Evolutionary conservation across 805 yeast genomes (phyloP), one percentile per base, ranked within the genome.

Genomic region (Wickerhamomyces subpelliculosus): DNA sequence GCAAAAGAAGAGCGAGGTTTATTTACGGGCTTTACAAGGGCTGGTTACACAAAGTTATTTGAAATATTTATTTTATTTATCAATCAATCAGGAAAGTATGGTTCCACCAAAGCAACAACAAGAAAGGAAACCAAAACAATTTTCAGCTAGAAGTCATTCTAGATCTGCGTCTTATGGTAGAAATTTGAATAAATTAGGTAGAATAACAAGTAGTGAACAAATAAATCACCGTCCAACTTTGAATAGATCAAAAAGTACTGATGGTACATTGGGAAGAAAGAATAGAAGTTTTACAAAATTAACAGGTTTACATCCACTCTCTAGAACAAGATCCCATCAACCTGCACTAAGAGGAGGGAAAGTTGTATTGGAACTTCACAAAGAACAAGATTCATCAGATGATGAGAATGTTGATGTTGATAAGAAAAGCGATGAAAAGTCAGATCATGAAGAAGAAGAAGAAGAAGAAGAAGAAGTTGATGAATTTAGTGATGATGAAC

Each of bases 91-190:
- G 21, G 12, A 37, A 28, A 14, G 19, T 20, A 20, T 6, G 11
- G 26, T 23, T 18, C 27, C 21, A 18, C 16, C 24, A 13, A 23
- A 24, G 13, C 34, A 14, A 10, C 36, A 20, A 11, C 35, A 20
- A 40, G 32, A 38, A 42, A 46, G 48, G 48, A 46, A 36, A 41
- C 38, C 38, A 27, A 48, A 44, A 41, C 54, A 43, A 48, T 47
- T 44, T 32, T 27, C 51, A 1, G 56, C 52, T 5, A 40, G 41
- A 22, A 35, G 49, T 1, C 56, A 49, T 38, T 35, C 45, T 8
- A 39, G 57, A 4, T 46, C 58, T 7, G 55, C 53, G 4, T 52
- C 57, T 1, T 44, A 46, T 25, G 56, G 56, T 2, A 46, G 53
- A 34, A 51, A 48, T 27, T 37, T 54, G 28, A 54, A 52, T 45